Evolutionary conservation across 257 asterid genomes (phyloP).

Genomic region (Solanum ossicruentum): DNA sequence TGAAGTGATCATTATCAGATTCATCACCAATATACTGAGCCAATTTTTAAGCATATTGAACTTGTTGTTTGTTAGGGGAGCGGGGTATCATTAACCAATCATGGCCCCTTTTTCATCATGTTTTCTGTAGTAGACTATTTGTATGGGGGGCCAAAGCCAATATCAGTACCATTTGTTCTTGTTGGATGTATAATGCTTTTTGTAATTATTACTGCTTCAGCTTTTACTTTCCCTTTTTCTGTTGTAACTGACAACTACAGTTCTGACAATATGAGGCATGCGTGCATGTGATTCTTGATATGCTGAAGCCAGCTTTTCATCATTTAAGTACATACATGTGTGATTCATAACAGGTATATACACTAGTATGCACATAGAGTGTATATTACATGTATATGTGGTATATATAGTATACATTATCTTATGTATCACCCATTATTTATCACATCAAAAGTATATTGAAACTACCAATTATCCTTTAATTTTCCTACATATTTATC

Average conservation of each 20-base stretch:
- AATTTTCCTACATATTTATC: no score
- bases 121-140: neutral
- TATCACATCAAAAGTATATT: no score
- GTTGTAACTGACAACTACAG: neutral
- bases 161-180: constrained; percentile 30
- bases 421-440: no score
- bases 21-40: neutral
- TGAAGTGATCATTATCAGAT: neutral
- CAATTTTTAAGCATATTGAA: neutral
- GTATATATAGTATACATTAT: no score
- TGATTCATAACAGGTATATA: no score
- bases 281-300: neutral
- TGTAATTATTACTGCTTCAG: constrained; percentile 29
- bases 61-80: constrained; percentile 11
- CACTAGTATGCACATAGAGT: no score
- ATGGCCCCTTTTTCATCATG: neutral
- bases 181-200: constrained; percentile 21
- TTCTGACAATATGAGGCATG: neutral
- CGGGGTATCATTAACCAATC: constrained; percentile 11
- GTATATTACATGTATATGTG: no score
- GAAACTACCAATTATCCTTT: no score
- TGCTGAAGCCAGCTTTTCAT: neutral
- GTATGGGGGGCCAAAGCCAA: neutral
- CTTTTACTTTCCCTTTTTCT: constrained; percentile 20
- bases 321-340: no score